Evolutionary conservation across 352 stramenopile genomes (phyloP).

Genomic region (Globisporangium orthogonon): DNA sequence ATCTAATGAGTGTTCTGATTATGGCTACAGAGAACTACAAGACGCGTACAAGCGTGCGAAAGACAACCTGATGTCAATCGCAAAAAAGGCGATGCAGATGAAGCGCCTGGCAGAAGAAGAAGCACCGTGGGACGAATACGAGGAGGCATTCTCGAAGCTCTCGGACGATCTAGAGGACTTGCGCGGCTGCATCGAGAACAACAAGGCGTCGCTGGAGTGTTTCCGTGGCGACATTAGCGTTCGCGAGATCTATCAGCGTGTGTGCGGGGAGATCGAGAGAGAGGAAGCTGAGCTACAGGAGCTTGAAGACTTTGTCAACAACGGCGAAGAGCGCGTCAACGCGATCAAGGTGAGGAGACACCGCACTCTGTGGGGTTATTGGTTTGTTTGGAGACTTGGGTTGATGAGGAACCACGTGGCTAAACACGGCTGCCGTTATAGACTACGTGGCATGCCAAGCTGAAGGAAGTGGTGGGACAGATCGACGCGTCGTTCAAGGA

Average conservation of each 20-base stretch:
- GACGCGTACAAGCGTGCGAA: conserved; percentile 60
- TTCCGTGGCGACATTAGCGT: conserved; percentile 77
- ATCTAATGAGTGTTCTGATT: neutral
- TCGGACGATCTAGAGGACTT: conserved; percentile 78
- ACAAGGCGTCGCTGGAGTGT: conserved; percentile 69
- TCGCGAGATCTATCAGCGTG: conserved; percentile 63
- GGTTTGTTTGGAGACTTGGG: neutral
- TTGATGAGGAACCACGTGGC: too few relatives aligned
- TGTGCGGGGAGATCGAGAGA: conserved; percentile 52
- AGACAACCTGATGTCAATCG: conserved; percentile 48
- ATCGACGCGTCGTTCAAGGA: conserved; percentile 81
- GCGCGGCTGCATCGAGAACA: conserved; percentile 77
- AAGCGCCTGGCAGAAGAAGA: conserved; percentile 62
- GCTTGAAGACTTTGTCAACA: conserved; percentile 55
- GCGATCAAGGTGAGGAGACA: conserved; percentile 48
- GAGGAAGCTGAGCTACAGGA: conserved; percentile 56
- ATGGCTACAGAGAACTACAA: conserved; percentile 28
- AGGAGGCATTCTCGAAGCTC: conserved; percentile 50
- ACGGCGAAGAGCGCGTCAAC: conserved; percentile 61
- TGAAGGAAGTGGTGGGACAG: conserved; percentile 66
- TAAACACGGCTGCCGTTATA: conserved; percentile 5
- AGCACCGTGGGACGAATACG: conserved; percentile 56
- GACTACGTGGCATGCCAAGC: conserved; percentile 58
- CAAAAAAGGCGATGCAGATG: conserved; percentile 59
- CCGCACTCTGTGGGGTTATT: neutral